phyloP scores from a whole-genome alignment of 2,329 filamentous ascomycete species.

The Diaporthe ampelina region DNA sequence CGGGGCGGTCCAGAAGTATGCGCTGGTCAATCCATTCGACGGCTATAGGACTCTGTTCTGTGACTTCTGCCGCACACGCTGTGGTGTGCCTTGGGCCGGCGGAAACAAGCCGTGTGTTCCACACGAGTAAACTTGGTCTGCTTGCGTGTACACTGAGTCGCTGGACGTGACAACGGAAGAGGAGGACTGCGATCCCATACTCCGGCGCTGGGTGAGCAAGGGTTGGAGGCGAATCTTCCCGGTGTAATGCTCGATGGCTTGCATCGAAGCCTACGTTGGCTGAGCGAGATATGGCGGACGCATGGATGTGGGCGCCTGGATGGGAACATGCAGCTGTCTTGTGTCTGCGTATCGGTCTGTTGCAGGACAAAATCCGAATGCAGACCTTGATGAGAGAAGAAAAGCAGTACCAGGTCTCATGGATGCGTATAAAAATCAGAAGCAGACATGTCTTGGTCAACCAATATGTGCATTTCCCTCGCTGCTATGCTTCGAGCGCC shows the following conservation, averaged over 20 bases:
- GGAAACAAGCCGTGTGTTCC: background rate
- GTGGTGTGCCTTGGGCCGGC: background rate
- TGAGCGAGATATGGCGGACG: background rate
- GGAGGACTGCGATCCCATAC: background rate
- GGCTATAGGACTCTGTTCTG: conserved; percentile 14
- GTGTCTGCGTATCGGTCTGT: background rate
- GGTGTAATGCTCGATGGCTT: background rate
- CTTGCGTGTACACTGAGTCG: background rate
- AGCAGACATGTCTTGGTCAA: background rate
- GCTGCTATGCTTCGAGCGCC: background rate
- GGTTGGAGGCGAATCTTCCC: background rate
- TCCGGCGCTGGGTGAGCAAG: background rate
- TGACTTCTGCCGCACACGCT: background rate
- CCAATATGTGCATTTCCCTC: background rate
- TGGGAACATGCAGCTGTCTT: background rate
- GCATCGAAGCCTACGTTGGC: background rate
- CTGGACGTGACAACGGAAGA: background rate
- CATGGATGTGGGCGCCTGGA: background rate
- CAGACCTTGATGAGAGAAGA: background rate
- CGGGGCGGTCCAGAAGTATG: background rate
- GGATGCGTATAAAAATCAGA: background rate
- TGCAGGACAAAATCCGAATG: background rate
- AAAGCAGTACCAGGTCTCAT: background rate
- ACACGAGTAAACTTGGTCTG: background rate
- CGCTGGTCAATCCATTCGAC: conserved; percentile 13